phyloP scores from a whole-genome alignment of 176 grass and related monocot species.

The Tillandsia fasciculata region DNA sequence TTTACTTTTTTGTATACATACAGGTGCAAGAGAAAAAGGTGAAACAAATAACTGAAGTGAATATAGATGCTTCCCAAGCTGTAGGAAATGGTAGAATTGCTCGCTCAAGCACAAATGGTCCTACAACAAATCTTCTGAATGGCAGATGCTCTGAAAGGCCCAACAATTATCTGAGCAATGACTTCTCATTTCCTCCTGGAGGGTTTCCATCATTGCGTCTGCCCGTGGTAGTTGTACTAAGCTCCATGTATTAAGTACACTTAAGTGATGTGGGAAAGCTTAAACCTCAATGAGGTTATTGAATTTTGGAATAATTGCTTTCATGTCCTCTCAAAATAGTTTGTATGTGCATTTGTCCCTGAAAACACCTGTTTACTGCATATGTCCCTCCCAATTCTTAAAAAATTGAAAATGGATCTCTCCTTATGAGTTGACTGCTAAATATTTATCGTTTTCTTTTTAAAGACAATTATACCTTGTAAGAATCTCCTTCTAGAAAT shows the following conservation, averaged over 20 bases:
- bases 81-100: constrained; percentile 28
- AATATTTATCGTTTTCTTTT: too few species aligned
- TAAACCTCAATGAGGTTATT: neutral
- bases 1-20: neutral
- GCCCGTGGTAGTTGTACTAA: constrained; percentile 75
- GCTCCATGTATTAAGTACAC: constrained; percentile 5
- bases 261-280: neutral
- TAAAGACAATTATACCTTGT: too few species aligned
- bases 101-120: constrained; percentile 39
- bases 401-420: too few species aligned
- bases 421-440: too few species aligned
- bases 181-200: constrained; percentile 49
- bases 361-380: neutral
- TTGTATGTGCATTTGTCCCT: neutral
- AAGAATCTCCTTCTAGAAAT: too few species aligned
- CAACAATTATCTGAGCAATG: neutral
- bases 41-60: constrained; percentile 63
- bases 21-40: constrained; percentile 94
- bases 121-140: constrained; percentile 43
- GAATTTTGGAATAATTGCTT: constrained; percentile 17
- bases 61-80: constrained; percentile 55
- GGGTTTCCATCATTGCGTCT: constrained; percentile 60
- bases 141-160: constrained; percentile 30
- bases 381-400: too few species aligned
- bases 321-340: neutral